These are phyloP conservation scores for Aspergillus puulaauensis DNA, from an alignment of 2,329 filamentous ascomycete species.

Conservation along the genomic window DNA sequence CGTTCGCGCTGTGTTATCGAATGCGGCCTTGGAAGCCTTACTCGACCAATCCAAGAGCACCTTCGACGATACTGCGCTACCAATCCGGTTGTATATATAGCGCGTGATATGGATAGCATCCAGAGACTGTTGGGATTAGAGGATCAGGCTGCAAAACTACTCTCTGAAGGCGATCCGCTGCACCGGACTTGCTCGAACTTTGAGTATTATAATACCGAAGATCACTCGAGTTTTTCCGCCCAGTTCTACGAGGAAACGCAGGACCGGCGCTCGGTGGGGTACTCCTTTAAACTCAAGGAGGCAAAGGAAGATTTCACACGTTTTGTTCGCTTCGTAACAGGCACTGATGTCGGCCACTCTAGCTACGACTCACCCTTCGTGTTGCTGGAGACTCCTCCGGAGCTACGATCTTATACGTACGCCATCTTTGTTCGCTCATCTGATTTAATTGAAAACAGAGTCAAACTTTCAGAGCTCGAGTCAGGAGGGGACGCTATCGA, in stretches of 20 bases:
- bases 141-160: conserved; percentile 42
- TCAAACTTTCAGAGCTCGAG: conserved; percentile 55
- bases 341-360: conserved; percentile 52
- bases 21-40: conserved; percentile 44
- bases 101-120: conserved; percentile 42
- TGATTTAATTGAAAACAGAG: conserved; percentile 29
- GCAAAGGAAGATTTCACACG: conserved; percentile 61
- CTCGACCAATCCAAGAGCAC: conserved; percentile 42
- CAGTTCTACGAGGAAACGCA: conserved; percentile 34
- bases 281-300: conserved; percentile 51
- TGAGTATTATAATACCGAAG: conserved; percentile 50
- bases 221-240: conserved; percentile 32
- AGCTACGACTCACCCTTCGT: conserved; percentile 62
- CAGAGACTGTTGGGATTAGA: conserved; percentile 44
- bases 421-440: conserved; percentile 41
- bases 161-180: conserved; percentile 45
- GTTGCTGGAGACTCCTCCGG: conserved; percentile 58
- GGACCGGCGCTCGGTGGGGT: conserved; percentile 46
- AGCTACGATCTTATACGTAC: conserved; percentile 53
- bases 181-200: conserved; percentile 50
- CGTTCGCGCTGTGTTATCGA: conserved; percentile 43
- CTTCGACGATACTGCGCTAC: conserved; percentile 37
- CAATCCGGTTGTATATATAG: conserved; percentile 43
- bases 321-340: conserved; percentile 60
- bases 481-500: conserved; percentile 61